phyloP scores from a whole-genome alignment of 768 basidiomycete species.

The Crucibulum laeve region DNA sequence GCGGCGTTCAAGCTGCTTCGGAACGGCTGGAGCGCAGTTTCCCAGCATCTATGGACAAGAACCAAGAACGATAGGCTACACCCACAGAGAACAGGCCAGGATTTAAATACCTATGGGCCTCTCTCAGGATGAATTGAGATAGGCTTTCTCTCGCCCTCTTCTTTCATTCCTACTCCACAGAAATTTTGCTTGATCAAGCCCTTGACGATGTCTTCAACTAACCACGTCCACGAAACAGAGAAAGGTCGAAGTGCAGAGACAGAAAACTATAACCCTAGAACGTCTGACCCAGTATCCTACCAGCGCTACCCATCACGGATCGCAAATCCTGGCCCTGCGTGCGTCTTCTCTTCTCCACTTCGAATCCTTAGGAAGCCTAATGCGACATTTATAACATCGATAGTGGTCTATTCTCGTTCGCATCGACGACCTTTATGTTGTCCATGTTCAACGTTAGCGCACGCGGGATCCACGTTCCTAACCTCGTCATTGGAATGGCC shows the following conservation, averaged over 20 bases:
- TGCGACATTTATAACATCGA: background rate
- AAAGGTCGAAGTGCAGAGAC: background rate
- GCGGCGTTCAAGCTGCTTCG: too few species aligned
- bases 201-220: background rate
- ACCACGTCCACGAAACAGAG: background rate
- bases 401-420: conserved; percentile 33
- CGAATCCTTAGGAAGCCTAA: background rate
- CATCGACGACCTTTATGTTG: conserved; percentile 59
- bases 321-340: conserved; percentile 29
- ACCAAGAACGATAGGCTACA: too few species aligned
- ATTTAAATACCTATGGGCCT: too few species aligned
- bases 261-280: background rate
- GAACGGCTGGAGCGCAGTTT: too few species aligned
- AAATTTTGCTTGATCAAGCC: background rate
- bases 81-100: too few species aligned
- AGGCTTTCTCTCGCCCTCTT: background rate
- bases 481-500: conserved; percentile 75
- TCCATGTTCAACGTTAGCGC: conserved; percentile 62
- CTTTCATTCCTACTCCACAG: background rate
- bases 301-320: conserved; percentile 16
- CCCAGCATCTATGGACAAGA: too few species aligned
- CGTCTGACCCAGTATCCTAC: background rate
- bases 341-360: conserved; percentile 7
- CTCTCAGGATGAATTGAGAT: background rate
- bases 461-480: conserved; percentile 44